Evolutionary conservation across 371 early-diverging fungal species (phyloP).

Genomic region (Saksenaea vasiformis): DNA sequence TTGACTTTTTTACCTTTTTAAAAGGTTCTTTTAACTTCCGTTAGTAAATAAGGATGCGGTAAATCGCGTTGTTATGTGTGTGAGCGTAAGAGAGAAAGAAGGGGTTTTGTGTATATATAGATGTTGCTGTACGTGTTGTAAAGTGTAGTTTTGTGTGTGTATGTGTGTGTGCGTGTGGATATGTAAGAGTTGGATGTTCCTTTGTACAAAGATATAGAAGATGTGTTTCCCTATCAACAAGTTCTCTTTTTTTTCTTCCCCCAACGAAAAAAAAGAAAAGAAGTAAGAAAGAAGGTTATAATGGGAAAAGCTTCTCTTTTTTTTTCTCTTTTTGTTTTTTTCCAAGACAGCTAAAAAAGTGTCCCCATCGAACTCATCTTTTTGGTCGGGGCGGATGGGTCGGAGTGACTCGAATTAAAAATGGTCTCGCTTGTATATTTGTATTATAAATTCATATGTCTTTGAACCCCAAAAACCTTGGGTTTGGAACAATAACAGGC

Average conservation of each 20-base stretch:
- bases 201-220: constrained; percentile 7
- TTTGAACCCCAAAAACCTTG: constrained; percentile 5
- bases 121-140: not conserved
- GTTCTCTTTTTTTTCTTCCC: constrained; percentile 16
- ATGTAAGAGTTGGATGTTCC: constrained; percentile 9
- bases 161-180: constrained; percentile 5
- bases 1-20: not conserved
- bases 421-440: constrained; percentile 6
- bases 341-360: constrained; percentile 9
- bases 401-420: constrained; percentile 7
- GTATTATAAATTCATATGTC: constrained; percentile 6
- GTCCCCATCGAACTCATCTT: constrained; percentile 11
- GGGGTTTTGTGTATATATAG: too few relatives aligned
- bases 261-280: constrained; percentile 21
- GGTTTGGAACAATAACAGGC: constrained; percentile 2
- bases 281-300: constrained; percentile 9
- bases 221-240: constrained; percentile 4
- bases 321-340: not conserved
- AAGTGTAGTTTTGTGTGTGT: not conserved
- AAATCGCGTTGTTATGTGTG: too few relatives aligned
- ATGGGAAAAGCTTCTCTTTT: constrained; percentile 6
- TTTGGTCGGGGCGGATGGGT: constrained; percentile 10
- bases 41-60: not conserved
- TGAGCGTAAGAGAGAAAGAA: too few relatives aligned
- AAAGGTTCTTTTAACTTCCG: not conserved